Evolutionary conservation across 805 yeast species (phyloP).

Genomic region (Pichia membranifaciens): DNA sequence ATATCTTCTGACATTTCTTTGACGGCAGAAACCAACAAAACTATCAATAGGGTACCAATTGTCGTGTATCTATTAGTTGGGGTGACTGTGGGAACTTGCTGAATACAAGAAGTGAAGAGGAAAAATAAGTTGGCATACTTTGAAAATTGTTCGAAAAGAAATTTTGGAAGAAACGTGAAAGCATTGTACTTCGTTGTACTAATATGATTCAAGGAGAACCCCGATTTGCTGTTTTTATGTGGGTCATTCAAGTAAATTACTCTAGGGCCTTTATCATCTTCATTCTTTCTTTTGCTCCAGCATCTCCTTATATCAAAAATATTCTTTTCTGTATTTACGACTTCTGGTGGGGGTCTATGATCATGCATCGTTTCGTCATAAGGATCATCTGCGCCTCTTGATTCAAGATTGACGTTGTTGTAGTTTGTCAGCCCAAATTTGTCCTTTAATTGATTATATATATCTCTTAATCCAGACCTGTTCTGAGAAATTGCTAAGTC

Average conservation of each 20-base stretch:
- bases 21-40: constrained; percentile 81
- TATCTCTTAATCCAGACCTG: constrained; percentile 24
- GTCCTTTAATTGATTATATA: constrained; percentile 25
- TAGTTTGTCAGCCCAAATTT: constrained; percentile 25
- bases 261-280: constrained; percentile 44
- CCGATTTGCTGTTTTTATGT: constrained; percentile 44
- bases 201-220: constrained; percentile 76
- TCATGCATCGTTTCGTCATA: constrained; percentile 24
- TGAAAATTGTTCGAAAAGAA: constrained; percentile 92
- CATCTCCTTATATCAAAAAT: constrained; percentile 27
- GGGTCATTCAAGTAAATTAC: constrained; percentile 63
- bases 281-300: constrained; percentile 18
- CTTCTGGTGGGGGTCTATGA: constrained; percentile 23
- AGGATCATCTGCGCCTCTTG: constrained; percentile 11
- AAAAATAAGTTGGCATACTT: constrained; percentile 95
- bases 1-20: constrained; percentile 89
- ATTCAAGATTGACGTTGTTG: constrained; percentile 18
- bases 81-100: constrained; percentile 94
- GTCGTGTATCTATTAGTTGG: constrained; percentile 97
- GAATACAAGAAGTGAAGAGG: constrained; percentile 84
- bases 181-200: constrained; percentile 92
- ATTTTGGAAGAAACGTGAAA: constrained; percentile 92
- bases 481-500: constrained; percentile 11
- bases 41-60: constrained; percentile 81
- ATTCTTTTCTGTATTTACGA: constrained; percentile 21